These are phyloP conservation scores for Orbilia oligospora DNA, from an alignment of 2,329 filamentous ascomycete genomes.

Conservation along the genomic window DNA sequence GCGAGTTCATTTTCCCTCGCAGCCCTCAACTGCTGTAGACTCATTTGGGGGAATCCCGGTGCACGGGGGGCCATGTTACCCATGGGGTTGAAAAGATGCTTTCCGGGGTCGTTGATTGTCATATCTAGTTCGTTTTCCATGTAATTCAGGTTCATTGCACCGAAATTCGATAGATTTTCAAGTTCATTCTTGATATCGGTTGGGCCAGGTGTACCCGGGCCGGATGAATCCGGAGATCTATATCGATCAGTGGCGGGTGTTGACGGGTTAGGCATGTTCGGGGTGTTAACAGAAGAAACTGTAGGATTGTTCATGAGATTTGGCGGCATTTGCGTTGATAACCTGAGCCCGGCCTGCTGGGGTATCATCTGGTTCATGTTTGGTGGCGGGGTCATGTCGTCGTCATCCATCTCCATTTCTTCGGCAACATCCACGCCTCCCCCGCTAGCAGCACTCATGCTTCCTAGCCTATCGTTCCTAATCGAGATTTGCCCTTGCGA, in stretches of 20 bases:
- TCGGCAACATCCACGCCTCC: conserved; percentile 81
- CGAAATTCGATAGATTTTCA: conserved; percentile 73
- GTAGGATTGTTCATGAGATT: conserved; percentile 71
- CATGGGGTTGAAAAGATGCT: conserved; percentile 64
- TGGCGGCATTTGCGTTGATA: conserved; percentile 71
- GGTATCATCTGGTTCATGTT: conserved; percentile 72
- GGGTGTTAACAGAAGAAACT: conserved; percentile 94
- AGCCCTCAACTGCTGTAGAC: conserved; percentile 75
- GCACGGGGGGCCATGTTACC: conserved; percentile 51
- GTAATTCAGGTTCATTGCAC: conserved; percentile 72
- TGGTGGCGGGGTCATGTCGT: conserved; percentile 64
- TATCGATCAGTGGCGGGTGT: conserved; percentile 67
- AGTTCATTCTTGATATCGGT: conserved; percentile 81
- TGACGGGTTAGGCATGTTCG: conserved; percentile 79
- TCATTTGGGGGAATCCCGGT: conserved; percentile 70
- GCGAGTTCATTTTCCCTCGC: conserved; percentile 59
- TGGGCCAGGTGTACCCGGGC: conserved; percentile 75
- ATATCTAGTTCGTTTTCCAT: conserved; percentile 72
- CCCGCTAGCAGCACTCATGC: conserved; percentile 69
- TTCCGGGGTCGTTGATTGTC: conserved; percentile 67
- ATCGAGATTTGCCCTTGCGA: conserved; percentile 58
- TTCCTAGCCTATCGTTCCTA: conserved; percentile 61
- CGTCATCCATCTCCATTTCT: conserved; percentile 97
- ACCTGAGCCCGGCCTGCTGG: conserved; percentile 73
- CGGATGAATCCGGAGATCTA: conserved; percentile 76